Base-by-base conservation (phyloP, 495 filamentous ascomycete species). In the Saxophila tyrrhenica region DNA sequence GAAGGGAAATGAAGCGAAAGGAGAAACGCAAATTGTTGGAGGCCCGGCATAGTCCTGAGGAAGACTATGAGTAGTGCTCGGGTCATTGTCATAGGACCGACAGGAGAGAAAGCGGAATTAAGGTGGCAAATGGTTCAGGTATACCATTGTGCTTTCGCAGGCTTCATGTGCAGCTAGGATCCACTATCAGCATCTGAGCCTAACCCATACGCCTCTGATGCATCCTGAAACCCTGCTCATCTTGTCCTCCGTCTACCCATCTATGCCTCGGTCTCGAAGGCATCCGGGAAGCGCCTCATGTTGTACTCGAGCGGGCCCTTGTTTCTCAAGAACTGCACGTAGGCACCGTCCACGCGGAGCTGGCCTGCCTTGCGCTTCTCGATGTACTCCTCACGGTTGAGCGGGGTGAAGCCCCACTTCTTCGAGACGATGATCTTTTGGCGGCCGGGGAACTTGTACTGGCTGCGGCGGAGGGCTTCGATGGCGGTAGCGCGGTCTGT, bases 361-460 rank as follows among this genome's bases (percentile, higher is more conserved):
- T 82, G 81, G 70, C 92, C 92, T 70, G 81, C 83, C 69, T 85
- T 76, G 80, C 92, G 89, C 77, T 87, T 83, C 75, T 86, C 78
- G 65, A 94, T 74, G 77, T 96, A 98, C 72, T 98, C 92, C 56
- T 96, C 92, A 65, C 94, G 91, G 63, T 87, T 85, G 62, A 98
- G 86, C 69, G 87, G 87, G 54, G 92, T 98, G 86, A 97, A 98
- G 60, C 92, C 92, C 92, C 92, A 98, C 78, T 96, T 96, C 86
- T 98, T 98, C 78, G 83, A 89, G 75, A 96, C 83, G 69, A 98
- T 94, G 76, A 98, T 94, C 88, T 98, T 97, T 83, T 98, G 92
- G 75, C 92, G 90, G 73, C 92, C 92, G 59, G 92, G 92, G 86
- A 98, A 98, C 85, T 98, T 98, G 85, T 98, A 98, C 82, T 95